phyloP scores from a whole-genome alignment of 2,329 filamentous ascomycete genomes.

The Cordyceps pruinosa region DNA sequence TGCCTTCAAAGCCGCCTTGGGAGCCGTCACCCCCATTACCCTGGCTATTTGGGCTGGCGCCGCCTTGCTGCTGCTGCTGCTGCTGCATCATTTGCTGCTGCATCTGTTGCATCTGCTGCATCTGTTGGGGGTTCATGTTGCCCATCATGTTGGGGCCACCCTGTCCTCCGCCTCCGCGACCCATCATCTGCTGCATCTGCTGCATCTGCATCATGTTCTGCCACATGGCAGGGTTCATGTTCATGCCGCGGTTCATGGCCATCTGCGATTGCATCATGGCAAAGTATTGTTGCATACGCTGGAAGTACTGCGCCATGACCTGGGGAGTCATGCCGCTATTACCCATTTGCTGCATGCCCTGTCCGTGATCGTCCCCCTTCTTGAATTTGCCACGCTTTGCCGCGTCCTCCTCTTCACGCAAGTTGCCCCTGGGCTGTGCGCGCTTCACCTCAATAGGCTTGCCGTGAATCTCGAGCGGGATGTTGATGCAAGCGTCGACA shows the following conservation, averaged over 20 bases:
- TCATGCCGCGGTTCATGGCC: conserved; percentile 70
- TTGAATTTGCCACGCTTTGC: conserved; percentile 54
- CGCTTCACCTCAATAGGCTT: conserved; percentile 99
- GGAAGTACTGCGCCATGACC: conserved; percentile 97
- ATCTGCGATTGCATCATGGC: conserved; percentile 91
- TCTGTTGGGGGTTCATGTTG: conserved; percentile 46
- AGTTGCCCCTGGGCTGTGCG: conserved; percentile 88
- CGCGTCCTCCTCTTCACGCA: conserved; percentile 83
- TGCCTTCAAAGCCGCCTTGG: conserved; percentile 14
- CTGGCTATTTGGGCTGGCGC: conserved; percentile 10
- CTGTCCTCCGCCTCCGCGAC: conserved; percentile 28
- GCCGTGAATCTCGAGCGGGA: conserved; percentile 83
- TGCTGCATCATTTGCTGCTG: conserved; percentile 27
- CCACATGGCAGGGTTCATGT: conserved; percentile 70
- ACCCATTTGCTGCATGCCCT: conserved; percentile 36
- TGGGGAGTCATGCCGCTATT: conserved; percentile 78
- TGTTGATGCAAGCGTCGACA: conserved; percentile 81
- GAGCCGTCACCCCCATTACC: conserved; percentile 20
- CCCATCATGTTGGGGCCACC: conserved; percentile 34
- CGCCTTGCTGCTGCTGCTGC: conserved; percentile 14
- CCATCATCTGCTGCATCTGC: conserved; percentile 55
- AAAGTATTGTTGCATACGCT: conserved; percentile 97
- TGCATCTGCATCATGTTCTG: conserved; percentile 73
- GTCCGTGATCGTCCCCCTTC: conserved; percentile 37
- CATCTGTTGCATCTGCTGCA: conserved; percentile 46